Evolutionary conservation across 164 flowering plant species (phyloP).

Genomic region (Aristolochia californica): DNA sequence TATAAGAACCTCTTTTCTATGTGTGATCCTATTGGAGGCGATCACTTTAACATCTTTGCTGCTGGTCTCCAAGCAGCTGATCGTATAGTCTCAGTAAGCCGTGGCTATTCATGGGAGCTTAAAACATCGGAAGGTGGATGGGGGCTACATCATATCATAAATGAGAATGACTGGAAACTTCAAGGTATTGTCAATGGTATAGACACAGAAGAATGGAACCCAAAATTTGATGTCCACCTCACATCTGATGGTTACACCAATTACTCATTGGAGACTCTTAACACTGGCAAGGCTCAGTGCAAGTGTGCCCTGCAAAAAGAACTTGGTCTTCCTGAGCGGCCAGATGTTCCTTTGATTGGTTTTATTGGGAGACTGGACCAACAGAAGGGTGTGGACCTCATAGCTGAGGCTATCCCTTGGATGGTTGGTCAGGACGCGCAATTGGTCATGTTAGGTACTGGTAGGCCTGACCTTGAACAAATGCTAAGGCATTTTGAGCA

Average conservation of each 20-base stretch:
- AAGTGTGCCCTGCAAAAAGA: slow-evolving; percentile 85
- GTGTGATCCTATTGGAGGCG: slow-evolving; percentile 87
- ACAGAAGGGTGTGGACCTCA: slow-evolving; percentile 91
- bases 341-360: slow-evolving; percentile 71
- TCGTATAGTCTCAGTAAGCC: slow-evolving; percentile 83
- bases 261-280: slow-evolving; percentile 69
- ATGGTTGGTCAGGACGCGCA: slow-evolving; percentile 74
- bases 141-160: slow-evolving; percentile 78
- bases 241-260: slow-evolving; percentile 72
- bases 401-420: slow-evolving; percentile 90
- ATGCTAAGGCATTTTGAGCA: slow-evolving; percentile 62
- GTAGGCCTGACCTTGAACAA: slow-evolving; percentile 66
- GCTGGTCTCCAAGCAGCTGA: slow-evolving; percentile 93
- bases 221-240: slow-evolving; percentile 55
- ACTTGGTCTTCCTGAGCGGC: slow-evolving; percentile 66
- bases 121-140: slow-evolving; percentile 92
- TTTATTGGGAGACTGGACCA: slow-evolving; percentile 85
- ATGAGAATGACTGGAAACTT: slow-evolving; percentile 82
- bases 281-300: slow-evolving; percentile 67
- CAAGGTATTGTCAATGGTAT: slow-evolving; percentile 89
- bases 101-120: slow-evolving; percentile 91
- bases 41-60: slow-evolving; percentile 90
- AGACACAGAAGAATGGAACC: slow-evolving; percentile 78
- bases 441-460: slow-evolving; percentile 82
- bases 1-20: slow-evolving; percentile 57